Percentiles rank a stretch among this genome's conserved stretches.
phyloP scores from a whole-genome alignment of 768 basidiomycete species.

The Rhizopogon rudus region DNA sequence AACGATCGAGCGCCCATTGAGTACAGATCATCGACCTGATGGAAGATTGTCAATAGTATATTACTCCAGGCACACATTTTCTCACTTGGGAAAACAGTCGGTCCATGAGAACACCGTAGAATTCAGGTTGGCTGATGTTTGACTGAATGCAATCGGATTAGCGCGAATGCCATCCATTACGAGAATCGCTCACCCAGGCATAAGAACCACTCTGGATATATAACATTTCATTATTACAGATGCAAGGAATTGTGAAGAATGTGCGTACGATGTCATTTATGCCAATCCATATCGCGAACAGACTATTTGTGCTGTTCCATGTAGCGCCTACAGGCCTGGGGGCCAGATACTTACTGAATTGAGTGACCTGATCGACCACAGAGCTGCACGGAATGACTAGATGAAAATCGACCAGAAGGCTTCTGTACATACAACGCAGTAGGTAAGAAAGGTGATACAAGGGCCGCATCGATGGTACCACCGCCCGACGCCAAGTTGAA shows the following conservation, averaged over 20 bases:
- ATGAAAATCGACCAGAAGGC: not conserved
- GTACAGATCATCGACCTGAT: slow-evolving; percentile 17
- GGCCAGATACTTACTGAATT: slow-evolving; percentile 45
- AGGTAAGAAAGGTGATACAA: slow-evolving; percentile 49
- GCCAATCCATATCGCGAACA: slow-evolving; percentile 70
- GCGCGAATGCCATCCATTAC: not conserved
- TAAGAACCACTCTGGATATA: slow-evolving; percentile 2
- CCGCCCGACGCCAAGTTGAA: slow-evolving; percentile 68
- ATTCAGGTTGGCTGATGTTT: slow-evolving; percentile 17
- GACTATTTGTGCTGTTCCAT: slow-evolving; percentile 51
- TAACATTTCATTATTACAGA: not conserved
- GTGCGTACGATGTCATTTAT: slow-evolving; percentile 55
- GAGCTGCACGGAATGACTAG: slow-evolving; percentile 11
- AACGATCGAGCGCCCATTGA: slow-evolving; percentile 55
- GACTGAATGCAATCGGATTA: slow-evolving; percentile 8
- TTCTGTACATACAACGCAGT: slow-evolving; percentile 45
- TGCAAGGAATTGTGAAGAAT: not conserved
- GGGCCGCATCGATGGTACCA: slow-evolving; percentile 55
- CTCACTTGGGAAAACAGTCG: slow-evolving; percentile 24
- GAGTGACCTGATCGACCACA: slow-evolving; percentile 50
- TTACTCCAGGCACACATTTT: not conserved
- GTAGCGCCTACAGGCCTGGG: slow-evolving; percentile 44
- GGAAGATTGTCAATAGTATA: not conserved
- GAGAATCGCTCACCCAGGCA: slow-evolving; percentile 13
- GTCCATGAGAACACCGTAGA: slow-evolving; percentile 20